Base-by-base conservation (phyloP, 352 stramenopile species). In the Detonula confervacea region DNA sequence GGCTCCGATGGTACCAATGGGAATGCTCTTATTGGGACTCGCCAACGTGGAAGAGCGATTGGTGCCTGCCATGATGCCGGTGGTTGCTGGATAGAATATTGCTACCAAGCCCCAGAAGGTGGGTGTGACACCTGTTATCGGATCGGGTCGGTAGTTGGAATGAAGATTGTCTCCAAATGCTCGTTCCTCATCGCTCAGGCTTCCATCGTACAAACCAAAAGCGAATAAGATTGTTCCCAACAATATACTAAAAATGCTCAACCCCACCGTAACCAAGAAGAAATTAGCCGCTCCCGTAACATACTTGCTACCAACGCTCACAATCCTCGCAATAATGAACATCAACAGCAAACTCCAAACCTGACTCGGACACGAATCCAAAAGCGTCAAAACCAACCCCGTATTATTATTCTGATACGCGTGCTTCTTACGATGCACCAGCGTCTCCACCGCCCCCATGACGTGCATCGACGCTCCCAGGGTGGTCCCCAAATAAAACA, bases 401-500 rank as follows among this genome's bases (percentile, higher is more conserved):
- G 63, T 52, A 7, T 44, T 46, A 42, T 51, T 49, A 30, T 12
- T 55, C 14, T 47, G 24, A 57, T 80, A 80, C 8, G 72, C 61
- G 37, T 94, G 90, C 22, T 81, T 83, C 18, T 74, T 77, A 44
- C 87, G 76, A 49, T 80, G 61, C 16, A 60, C 61, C 51, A 95
- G 72, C 18, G 87, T 86, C 67, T 95, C 91, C 33, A 94, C 85
- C 0, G 87, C 90, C 4, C 91, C 91, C 39, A 95, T 82, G 0
- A 92, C 82, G 83, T 95, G 94, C 79, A 95, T 89, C 20, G 67
- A 83, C 11, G 74, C 77, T 24, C 84, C 89, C 49, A 94, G 70
- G 22, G 88, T 95, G 1, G 90, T 94, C n/a, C 89, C 91, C 69
- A 97, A 89, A 77, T 97, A 98, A 74, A 97, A 98, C 42, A 97